These are phyloP conservation scores for Sclerotinia subarctica DNA, from an alignment of 2,329 filamentous ascomycete genomes.

Conservation along the genomic window DNA sequence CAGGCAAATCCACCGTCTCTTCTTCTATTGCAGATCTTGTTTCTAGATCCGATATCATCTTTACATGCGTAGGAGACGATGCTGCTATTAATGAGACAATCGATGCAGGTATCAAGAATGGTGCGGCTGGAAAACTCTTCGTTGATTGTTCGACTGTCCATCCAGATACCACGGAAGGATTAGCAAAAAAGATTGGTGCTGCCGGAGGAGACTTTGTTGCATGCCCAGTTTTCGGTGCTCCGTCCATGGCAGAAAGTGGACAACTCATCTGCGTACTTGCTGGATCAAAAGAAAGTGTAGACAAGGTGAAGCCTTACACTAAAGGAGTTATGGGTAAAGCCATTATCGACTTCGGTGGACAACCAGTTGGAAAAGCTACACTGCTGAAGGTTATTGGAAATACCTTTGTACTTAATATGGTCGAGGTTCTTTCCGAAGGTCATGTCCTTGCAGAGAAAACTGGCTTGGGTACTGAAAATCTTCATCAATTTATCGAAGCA, in stretches of 20 bases:
- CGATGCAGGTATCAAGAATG: conserved; percentile 51
- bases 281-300: conserved; percentile 57
- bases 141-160: conserved; percentile 87
- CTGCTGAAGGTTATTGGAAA: conserved; percentile 81
- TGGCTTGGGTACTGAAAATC: conserved; percentile 65
- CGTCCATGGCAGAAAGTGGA: conserved; percentile 67
- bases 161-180: conserved; percentile 70
- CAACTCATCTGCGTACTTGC: conserved; percentile 71
- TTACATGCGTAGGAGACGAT: conserved; percentile 79
- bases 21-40: conserved; percentile 64
- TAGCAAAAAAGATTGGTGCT: conserved; percentile 55
- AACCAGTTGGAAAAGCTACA: conserved; percentile 63
- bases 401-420: conserved; percentile 74
- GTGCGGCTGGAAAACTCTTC: conserved; percentile 70
- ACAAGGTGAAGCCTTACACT: conserved; percentile 66
- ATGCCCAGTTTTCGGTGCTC: conserved; percentile 67
- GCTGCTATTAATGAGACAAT: conserved; percentile 64
- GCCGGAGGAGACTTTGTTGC: conserved; percentile 73
- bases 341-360: conserved; percentile 67
- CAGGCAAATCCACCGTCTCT: conserved; percentile 61
- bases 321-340: conserved; percentile 67
- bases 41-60: conserved; percentile 70
- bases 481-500: conserved; percentile 68
- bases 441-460: conserved; percentile 77
- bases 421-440: conserved; percentile 72